These are phyloP conservation scores for Phytophthora cajani DNA, from an alignment of 352 stramenopile genomes.

Conservation along the genomic window DNA sequence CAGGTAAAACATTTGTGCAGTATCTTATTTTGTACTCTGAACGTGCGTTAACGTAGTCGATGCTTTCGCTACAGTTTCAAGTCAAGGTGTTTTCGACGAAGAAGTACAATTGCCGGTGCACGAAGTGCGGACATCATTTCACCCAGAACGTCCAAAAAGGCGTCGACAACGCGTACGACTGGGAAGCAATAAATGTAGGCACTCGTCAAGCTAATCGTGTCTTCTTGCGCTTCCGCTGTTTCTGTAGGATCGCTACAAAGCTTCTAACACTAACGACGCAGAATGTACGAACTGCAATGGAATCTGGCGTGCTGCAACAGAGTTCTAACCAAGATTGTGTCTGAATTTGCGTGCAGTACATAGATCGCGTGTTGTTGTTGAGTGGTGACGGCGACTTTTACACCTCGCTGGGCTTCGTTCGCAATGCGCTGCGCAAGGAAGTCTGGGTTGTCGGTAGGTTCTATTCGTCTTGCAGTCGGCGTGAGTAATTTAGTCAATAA, in stretches of 20 bases:
- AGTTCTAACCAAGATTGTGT: not conserved
- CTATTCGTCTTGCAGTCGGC: not conserved
- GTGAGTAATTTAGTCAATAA: no score
- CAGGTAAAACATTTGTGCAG: slow-evolving; percentile 39
- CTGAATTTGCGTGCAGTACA: not conserved
- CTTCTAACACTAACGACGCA: slow-evolving; percentile 63
- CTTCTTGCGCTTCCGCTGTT: not conserved
- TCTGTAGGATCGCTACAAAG: slow-evolving; percentile 70
- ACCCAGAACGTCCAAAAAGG: slow-evolving; percentile 75
- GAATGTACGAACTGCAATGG: slow-evolving; percentile 39
- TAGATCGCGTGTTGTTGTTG: slow-evolving; percentile 13
- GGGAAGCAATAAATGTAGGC: not conserved
- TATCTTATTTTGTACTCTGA: not conserved
- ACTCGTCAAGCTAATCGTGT: not conserved
- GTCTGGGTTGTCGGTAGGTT: slow-evolving; percentile 71
- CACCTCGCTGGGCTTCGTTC: slow-evolving; percentile 64
- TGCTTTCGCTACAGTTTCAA: slow-evolving; percentile 55
- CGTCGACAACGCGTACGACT: slow-evolving; percentile 72
- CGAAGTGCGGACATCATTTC: slow-evolving; percentile 54
- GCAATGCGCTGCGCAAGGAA: slow-evolving; percentile 67
- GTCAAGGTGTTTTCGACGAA: slow-evolving; percentile 76
- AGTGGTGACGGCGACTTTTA: slow-evolving; percentile 79
- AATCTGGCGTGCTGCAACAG: not conserved
- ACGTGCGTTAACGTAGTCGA: not conserved
- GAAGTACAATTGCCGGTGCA: slow-evolving; percentile 64